phyloP scores from a whole-genome alignment of 2,329 filamentous ascomycete genomes.

The Arthroderma sp. region DNA sequence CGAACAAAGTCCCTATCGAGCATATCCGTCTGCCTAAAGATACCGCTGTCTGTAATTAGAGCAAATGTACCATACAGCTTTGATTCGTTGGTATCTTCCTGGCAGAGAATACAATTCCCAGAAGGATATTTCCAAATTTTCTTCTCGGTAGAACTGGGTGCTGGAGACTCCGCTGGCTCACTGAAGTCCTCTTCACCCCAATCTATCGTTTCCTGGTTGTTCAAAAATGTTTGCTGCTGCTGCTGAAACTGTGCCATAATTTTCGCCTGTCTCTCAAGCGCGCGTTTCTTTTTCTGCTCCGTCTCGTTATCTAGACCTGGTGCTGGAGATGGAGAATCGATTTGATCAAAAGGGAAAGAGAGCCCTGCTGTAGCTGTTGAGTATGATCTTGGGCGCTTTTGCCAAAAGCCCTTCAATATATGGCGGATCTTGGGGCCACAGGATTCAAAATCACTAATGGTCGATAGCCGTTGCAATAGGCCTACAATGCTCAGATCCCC shows the following conservation, averaged over 20 bases:
- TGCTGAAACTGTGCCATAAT: conserved; percentile 98
- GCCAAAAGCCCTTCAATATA: conserved; percentile 71
- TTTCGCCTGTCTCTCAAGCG: conserved; percentile 73
- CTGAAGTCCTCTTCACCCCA: conserved; percentile 77
- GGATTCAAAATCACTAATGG: conserved; percentile 62
- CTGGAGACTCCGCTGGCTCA: conserved; percentile 40
- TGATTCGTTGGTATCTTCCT: conserved; percentile 86
- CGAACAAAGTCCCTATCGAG: conserved; percentile 70
- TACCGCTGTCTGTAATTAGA: conserved; percentile 70
- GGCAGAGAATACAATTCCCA: conserved; percentile 89
- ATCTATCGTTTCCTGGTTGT: conserved; percentile 73
- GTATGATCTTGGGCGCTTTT: conserved; percentile 64
- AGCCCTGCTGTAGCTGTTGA: conserved; percentile 49
- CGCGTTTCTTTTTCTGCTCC: conserved; percentile 79
- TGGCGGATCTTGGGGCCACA: conserved; percentile 75
- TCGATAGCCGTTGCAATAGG: conserved; percentile 39
- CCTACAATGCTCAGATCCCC: conserved; percentile 38
- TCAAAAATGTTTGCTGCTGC: conserved; percentile 89
- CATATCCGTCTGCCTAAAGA: conserved; percentile 75
- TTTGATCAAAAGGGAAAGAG: conserved; percentile 57
- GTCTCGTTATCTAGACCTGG: conserved; percentile 44
- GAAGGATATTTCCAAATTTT: conserved; percentile 81
- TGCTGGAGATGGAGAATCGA: conserved; percentile 73
- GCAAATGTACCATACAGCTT: conserved; percentile 88
- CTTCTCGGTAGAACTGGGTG: conserved; percentile 45